These are phyloP conservation scores for Nakazawaea populi DNA, from an alignment of 805 yeast genomes.

Conservation along the genomic window DNA sequence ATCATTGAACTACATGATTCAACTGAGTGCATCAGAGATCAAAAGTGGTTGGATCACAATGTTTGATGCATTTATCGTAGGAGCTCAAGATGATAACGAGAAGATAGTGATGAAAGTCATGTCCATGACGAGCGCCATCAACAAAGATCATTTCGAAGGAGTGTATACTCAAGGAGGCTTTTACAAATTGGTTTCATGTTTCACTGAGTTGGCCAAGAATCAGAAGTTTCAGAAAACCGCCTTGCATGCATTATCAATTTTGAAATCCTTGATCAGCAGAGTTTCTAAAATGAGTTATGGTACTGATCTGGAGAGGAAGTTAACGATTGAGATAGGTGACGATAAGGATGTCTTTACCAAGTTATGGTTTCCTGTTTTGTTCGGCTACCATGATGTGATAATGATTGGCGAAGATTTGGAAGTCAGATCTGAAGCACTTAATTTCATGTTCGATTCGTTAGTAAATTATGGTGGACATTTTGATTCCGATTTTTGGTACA, in stretches of 20 bases:
- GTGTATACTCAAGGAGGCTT: slow-evolving; percentile 68
- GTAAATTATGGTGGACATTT: slow-evolving; percentile 77
- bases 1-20: slow-evolving; percentile 80
- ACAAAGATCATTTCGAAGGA: slow-evolving; percentile 52
- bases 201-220: slow-evolving; percentile 80
- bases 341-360: slow-evolving; percentile 39
- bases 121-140: slow-evolving; percentile 56
- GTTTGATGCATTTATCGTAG: slow-evolving; percentile 68
- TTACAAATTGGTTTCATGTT: slow-evolving; percentile 61
- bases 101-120: slow-evolving; percentile 58
- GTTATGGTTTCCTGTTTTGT: slow-evolving; percentile 83
- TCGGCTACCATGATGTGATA: slow-evolving; percentile 80
- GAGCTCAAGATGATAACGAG: slow-evolving; percentile 59
- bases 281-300: slow-evolving; percentile 43
- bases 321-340: slow-evolving; percentile 13
- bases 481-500: slow-evolving; percentile 73
- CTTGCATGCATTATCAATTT: slow-evolving; percentile 71
- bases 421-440: slow-evolving; percentile 84
- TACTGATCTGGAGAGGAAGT: slow-evolving; percentile 13
- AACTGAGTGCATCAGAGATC: slow-evolving; percentile 65
- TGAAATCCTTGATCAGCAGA: slow-evolving; percentile 54
- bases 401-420: slow-evolving; percentile 94
- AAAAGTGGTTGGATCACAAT: slow-evolving; percentile 95
- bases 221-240: slow-evolving; percentile 75
- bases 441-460: slow-evolving; percentile 73